A percentile compares a stretch with the other conserved stretches of the same genome.
These are phyloP conservation scores for Globisporangium spiculum DNA, from an alignment of 352 stramenopile species.

Conservation along the genomic window DNA sequence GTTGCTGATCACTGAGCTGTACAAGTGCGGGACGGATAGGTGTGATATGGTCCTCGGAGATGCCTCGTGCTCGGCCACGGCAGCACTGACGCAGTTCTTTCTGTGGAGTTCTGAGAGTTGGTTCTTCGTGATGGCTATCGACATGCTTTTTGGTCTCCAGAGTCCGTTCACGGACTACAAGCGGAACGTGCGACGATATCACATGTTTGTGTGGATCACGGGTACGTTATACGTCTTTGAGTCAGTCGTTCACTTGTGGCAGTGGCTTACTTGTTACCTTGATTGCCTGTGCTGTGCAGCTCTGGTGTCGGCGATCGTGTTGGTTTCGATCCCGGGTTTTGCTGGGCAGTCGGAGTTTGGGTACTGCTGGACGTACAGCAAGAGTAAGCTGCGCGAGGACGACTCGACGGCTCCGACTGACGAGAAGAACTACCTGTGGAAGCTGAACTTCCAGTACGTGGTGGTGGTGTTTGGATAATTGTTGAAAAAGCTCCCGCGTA, in stretches of 20 bases:
- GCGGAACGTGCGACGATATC: slow-evolving; percentile 78
- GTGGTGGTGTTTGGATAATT: not conserved
- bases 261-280: not conserved
- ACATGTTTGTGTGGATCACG: slow-evolving; percentile 79
- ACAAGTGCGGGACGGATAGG: slow-evolving; percentile 61
- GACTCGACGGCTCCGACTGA: slow-evolving; percentile 19
- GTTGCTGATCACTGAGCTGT: slow-evolving; percentile 74
- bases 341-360: slow-evolving; percentile 76
- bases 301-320: slow-evolving; percentile 59
- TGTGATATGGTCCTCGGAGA: slow-evolving; percentile 36
- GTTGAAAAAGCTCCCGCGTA: not conserved
- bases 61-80: slow-evolving; percentile 57
- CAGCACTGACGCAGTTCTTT: slow-evolving; percentile 83
- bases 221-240: slow-evolving; percentile 24
- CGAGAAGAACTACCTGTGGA: slow-evolving; percentile 70
- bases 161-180: slow-evolving; percentile 90
- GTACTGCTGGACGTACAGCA: slow-evolving; percentile 82
- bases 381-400: slow-evolving; percentile 44
- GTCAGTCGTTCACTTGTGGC: not conserved
- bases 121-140: slow-evolving; percentile 89
- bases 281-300: slow-evolving; percentile 23
- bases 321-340: slow-evolving; percentile 73
- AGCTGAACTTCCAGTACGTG: slow-evolving; percentile 80
- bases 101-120: slow-evolving; percentile 86
- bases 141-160: slow-evolving; percentile 82